Evolutionary conservation across 495 filamentous ascomycete genomes (phyloP).

Genomic region (Neurospora sublineolata): DNA sequence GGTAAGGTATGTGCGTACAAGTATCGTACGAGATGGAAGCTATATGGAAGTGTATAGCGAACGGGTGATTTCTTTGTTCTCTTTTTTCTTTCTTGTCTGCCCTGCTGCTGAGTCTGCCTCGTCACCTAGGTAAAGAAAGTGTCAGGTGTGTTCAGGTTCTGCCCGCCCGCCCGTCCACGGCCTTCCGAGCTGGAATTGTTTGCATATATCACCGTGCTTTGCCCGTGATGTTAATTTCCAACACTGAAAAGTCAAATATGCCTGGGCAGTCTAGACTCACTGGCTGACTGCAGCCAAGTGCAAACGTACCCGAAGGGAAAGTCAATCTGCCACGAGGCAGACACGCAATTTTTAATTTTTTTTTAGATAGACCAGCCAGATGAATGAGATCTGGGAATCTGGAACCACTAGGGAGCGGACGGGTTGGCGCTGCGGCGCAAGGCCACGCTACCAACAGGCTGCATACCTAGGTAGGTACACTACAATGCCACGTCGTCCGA

Average conservation of each 20-base stretch:
- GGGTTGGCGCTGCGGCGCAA: neutral
- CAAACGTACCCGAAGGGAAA: neutral
- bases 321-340: neutral
- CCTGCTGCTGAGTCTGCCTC: neutral
- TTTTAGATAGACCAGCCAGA: neutral
- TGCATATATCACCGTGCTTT: neutral
- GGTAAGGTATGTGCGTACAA: neutral
- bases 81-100: neutral
- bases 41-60: neutral
- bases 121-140: neutral
- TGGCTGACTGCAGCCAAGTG: neutral
- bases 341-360: neutral
- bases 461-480: neutral
- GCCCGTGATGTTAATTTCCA: neutral
- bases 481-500: neutral
- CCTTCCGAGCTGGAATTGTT: neutral
- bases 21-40: neutral
- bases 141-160: neutral
- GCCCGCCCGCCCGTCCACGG: neutral
- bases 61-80: neutral
- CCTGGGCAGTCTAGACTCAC: neutral
- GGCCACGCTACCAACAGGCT: neutral
- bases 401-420: neutral
- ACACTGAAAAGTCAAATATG: neutral
- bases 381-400: neutral